Evolutionary conservation across 352 stramenopile species (phyloP).

Genomic region (Elongisporangium prolatum): DNA sequence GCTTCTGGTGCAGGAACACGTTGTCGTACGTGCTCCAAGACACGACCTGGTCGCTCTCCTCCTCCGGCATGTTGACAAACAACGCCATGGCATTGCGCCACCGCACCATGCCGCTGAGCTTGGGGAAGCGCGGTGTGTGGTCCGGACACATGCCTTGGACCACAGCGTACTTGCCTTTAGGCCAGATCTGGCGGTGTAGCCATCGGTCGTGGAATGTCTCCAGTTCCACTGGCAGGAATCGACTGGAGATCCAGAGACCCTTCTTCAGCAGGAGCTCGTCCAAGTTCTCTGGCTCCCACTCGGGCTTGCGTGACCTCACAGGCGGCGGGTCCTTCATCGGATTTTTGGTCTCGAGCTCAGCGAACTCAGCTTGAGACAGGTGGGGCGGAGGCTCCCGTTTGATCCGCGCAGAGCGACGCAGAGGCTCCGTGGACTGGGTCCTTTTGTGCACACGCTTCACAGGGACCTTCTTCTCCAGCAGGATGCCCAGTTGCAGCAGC

Average conservation of each 20-base stretch:
- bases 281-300: neutral
- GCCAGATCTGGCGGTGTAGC: conserved; percentile 48
- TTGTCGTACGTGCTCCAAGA: conserved; percentile 32
- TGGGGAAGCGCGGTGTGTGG: conserved; percentile 21
- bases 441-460: neutral
- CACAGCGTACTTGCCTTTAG: conserved; percentile 37
- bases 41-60: conserved; percentile 7
- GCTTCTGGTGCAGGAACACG: conserved; percentile 30
- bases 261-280: neutral
- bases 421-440: conserved; percentile 2
- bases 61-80: conserved; percentile 44
- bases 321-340: conserved; percentile 5
- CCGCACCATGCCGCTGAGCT: conserved; percentile 44
- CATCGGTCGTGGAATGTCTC: conserved; percentile 37
- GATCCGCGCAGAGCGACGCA: conserved; percentile 20
- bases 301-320: neutral
- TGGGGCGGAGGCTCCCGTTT: conserved; percentile 1
- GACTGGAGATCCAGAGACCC: conserved; percentile 9
- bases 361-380: no score
- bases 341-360: neutral
- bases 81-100: conserved; percentile 52
- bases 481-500: conserved; percentile 35
- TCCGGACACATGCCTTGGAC: conserved; percentile 43
- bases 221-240: conserved; percentile 29
- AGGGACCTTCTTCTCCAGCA: conserved; percentile 4